These are phyloP conservation scores for Magnolia kwangsiensis DNA, from an alignment of 164 flowering plant species.

Conservation along the genomic window DNA sequence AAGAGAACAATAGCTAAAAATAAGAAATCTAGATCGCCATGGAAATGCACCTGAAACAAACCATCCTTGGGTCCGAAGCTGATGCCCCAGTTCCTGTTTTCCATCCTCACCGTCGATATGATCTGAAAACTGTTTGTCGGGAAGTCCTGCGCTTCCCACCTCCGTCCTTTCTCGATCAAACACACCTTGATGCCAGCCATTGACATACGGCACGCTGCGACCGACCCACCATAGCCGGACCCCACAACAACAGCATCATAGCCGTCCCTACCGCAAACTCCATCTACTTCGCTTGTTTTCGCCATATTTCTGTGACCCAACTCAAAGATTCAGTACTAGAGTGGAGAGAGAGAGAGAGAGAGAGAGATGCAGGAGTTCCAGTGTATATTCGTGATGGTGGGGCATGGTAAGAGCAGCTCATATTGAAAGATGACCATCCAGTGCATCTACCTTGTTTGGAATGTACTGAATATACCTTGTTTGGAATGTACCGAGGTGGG, in stretches of 20 bases:
- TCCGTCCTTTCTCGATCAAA: slow-evolving; percentile 53
- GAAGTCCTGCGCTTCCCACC: slow-evolving; percentile 52
- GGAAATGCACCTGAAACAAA: slow-evolving; percentile 44
- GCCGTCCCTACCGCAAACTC: slow-evolving; percentile 23
- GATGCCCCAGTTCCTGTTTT: slow-evolving; percentile 30
- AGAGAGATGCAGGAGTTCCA: too few relatives aligned
- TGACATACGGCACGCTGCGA: slow-evolving; percentile 56
- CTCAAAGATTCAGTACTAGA: too few relatives aligned
- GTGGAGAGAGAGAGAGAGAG: too few relatives aligned
- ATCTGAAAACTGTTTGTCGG: slow-evolving; percentile 43
- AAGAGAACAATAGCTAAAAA: background rate
- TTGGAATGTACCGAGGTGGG: too few relatives aligned
- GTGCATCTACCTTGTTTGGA: too few relatives aligned
- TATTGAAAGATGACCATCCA: too few relatives aligned
- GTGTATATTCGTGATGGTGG: too few relatives aligned
- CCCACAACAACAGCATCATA: slow-evolving; percentile 60
- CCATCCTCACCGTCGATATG: slow-evolving; percentile 34
- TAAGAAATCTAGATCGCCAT: background rate
- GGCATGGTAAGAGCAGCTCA: too few relatives aligned
- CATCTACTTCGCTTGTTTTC: background rate
- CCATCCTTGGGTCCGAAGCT: slow-evolving; percentile 50
- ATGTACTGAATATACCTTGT: too few relatives aligned
- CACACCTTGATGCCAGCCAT: slow-evolving; percentile 54
- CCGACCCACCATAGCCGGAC: slow-evolving; percentile 65
- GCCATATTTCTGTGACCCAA: background rate